These are phyloP conservation scores for Bryum argenteum DNA, from an alignment of 225 moss, liverwort and hornwort genomes.

Conservation along the genomic window DNA sequence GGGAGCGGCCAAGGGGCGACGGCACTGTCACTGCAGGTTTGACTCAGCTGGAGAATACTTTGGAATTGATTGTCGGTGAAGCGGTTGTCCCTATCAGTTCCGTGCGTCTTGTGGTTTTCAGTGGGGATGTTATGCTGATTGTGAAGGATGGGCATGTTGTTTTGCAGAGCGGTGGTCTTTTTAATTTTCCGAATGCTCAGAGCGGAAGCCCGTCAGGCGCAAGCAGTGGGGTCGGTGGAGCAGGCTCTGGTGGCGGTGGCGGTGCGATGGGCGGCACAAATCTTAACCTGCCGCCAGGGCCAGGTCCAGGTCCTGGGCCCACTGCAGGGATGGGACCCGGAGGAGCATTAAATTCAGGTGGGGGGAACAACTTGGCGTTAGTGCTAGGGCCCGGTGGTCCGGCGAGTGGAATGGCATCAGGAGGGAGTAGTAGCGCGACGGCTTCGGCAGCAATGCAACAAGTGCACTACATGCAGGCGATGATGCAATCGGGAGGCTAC, in stretches of 20 bases:
- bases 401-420: constrained; percentile 35
- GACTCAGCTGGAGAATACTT: too few species aligned
- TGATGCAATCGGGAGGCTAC: constrained; percentile 72
- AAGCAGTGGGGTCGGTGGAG: constrained; percentile 21
- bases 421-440: constrained; percentile 42
- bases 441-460: constrained; percentile 50
- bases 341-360: constrained; percentile 15
- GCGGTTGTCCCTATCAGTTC: background rate
- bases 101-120: background rate
- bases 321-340: constrained; percentile 16
- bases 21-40: too few species aligned
- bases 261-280: constrained; percentile 44
- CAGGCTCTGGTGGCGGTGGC: constrained; percentile 13
- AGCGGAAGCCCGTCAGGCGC: constrained; percentile 40
- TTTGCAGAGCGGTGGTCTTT: constrained; percentile 50
- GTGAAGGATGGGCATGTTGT: background rate
- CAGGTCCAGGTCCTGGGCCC: constrained; percentile 40
- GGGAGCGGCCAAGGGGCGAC: too few species aligned
- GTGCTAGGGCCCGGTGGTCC: constrained; percentile 41
- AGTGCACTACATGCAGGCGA: constrained; percentile 82
- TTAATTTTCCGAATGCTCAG: constrained; percentile 50
- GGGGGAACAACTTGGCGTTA: constrained; percentile 37
- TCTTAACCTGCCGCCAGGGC: constrained; percentile 46
- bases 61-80: too few species aligned
- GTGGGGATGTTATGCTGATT: too few species aligned